Conservation (phyloP, 2,329 filamentous ascomycete genomes). For the Didymella lethalis region DNA sequence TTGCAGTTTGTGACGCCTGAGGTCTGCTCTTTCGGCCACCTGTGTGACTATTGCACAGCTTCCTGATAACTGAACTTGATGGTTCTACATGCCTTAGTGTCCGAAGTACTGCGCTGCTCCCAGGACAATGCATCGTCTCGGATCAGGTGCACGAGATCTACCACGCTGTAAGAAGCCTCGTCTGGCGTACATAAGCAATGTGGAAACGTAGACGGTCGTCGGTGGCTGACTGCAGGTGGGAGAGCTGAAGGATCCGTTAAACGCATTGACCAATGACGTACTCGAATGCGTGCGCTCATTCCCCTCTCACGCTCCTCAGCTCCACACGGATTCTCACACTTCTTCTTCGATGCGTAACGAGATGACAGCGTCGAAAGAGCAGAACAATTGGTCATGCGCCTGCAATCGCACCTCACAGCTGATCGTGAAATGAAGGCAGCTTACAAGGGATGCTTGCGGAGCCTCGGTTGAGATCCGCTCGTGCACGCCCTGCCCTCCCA, state of each 20-base stretch:
- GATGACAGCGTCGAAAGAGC: background rate
- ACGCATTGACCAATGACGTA: background rate
- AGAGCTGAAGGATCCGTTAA: conserved; percentile 9
- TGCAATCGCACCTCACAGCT: background rate
- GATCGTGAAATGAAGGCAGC: background rate
- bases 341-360: background rate
- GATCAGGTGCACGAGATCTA: background rate
- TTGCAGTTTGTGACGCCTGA: background rate
- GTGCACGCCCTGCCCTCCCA: conserved; percentile 1
- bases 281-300: background rate
- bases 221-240: background rate
- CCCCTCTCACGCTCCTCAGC: background rate
- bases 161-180: background rate
- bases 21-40: background rate
- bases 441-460: background rate
- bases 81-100: background rate
- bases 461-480: background rate
- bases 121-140: background rate
- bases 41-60: background rate
- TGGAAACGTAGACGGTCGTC: background rate
- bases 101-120: background rate
- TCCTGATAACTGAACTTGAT: too few relatives aligned
- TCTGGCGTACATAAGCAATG: conserved; percentile 7
- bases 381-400: background rate
- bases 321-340: background rate